These are phyloP conservation scores for Eucalyptus cloeziana DNA, from an alignment of 345 rosid species.

Conservation along the genomic window DNA sequence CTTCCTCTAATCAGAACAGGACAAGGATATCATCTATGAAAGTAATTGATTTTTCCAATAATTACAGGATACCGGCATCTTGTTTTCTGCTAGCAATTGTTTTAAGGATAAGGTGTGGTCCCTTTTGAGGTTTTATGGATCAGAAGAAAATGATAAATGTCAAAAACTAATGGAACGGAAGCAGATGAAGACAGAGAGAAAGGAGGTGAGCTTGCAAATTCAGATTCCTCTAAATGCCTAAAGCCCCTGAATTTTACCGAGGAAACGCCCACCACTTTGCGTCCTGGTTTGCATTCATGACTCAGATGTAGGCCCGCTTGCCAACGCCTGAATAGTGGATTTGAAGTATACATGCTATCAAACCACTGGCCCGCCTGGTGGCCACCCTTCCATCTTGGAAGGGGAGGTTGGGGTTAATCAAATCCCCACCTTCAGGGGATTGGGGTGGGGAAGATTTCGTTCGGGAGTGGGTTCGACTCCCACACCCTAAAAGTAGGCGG, in stretches of 20 bases:
- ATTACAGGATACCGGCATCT: not conserved
- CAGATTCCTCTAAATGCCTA: constrained; percentile 30
- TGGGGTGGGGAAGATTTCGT: too few species aligned
- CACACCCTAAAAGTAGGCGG: too few species aligned
- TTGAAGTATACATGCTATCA: not conserved
- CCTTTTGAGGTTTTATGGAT: not conserved
- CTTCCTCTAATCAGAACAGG: not conserved
- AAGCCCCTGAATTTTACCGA: constrained; percentile 33
- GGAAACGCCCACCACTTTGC: not conserved
- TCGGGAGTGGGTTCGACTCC: too few species aligned
- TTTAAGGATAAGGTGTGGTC: not conserved
- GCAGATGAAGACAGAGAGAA: not conserved
- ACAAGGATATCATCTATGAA: not conserved
- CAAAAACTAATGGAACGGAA: constrained; percentile 6
- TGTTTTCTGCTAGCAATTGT: not conserved
- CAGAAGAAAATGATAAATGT: constrained; percentile 4
- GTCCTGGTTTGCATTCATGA: not conserved
- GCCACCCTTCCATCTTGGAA: too few species aligned
- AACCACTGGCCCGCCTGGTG: too few species aligned
- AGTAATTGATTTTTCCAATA: not conserved
- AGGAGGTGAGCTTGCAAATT: not conserved
- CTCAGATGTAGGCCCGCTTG: not conserved
- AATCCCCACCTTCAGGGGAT: too few species aligned
- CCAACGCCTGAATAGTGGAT: not conserved
- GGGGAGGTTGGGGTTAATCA: too few species aligned